Percentiles rank a stretch among this genome's conserved stretches.
Conservation (phyloP, 495 filamentous ascomycete species). For the Penicillium manginii region DNA sequence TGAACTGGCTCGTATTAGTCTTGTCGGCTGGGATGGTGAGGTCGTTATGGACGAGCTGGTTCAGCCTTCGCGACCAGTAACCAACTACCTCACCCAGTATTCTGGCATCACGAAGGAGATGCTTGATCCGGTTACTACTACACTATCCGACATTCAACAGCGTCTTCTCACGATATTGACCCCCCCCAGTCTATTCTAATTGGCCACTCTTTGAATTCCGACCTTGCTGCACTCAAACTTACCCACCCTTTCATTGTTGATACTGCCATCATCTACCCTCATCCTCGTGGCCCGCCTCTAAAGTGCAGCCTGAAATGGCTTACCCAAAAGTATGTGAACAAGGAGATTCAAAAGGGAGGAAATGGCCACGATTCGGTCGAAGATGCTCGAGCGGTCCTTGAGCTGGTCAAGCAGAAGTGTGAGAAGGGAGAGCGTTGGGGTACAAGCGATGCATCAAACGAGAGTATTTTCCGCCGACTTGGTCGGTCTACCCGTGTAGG, state of each 20-base stretch:
- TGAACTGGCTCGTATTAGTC: constrained; percentile 84
- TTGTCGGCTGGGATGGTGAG: constrained; percentile 83
- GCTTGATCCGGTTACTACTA: constrained; percentile 81
- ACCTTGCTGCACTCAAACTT: constrained; percentile 79
- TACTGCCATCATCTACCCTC: constrained; percentile 83
- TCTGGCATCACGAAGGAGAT: constrained; percentile 89
- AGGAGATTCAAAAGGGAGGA: constrained; percentile 82
- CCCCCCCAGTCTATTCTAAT: constrained; percentile 76
- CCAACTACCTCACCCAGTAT: constrained; percentile 83
- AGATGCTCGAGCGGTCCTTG: constrained; percentile 86
- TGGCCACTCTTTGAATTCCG: constrained; percentile 91
- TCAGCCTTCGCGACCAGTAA: constrained; percentile 82
- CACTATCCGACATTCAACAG: constrained; percentile 78
- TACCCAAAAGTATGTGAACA: constrained; percentile 74
- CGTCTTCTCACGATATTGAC: constrained; percentile 73
- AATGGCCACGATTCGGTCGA: constrained; percentile 89
- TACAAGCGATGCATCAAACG: constrained; percentile 69
- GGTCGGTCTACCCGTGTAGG: constrained; percentile 60
- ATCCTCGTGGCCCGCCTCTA: constrained; percentile 72
- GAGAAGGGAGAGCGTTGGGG: constrained; percentile 88
- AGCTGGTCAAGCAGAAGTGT: constrained; percentile 93
- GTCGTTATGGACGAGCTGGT: constrained; percentile 87
- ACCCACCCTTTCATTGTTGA: constrained; percentile 94
- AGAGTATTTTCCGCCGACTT: constrained; percentile 87
- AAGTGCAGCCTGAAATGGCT: constrained; percentile 83